Evolutionary conservation across 306 rosid species (phyloP).

Genomic region (Castanea crenata): DNA sequence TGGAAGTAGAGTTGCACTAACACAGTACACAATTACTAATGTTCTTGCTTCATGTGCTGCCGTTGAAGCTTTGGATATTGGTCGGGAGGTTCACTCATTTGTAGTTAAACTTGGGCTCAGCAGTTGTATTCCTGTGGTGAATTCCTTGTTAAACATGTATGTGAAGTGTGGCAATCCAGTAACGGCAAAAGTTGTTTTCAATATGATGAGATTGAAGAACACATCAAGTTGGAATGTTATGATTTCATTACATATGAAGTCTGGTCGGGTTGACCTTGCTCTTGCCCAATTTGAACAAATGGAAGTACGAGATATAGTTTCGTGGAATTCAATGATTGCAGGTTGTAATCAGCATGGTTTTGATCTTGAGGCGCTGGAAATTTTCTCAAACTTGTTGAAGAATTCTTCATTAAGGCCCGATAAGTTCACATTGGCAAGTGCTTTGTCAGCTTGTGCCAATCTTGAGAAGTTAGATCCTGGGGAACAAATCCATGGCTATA

Average conservation of each 20-base stretch:
- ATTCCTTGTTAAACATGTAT: conserved; percentile 88
- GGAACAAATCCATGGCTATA: conserved; percentile 66
- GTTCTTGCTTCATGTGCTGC: conserved; percentile 75
- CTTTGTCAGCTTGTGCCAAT: conserved; percentile 77
- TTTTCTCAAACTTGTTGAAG: conserved; percentile 55
- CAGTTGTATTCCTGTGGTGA: conserved; percentile 53
- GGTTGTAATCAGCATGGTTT: conserved; percentile 59
- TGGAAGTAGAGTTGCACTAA: conserved; percentile 40
- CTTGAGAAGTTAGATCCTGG: conserved; percentile 68
- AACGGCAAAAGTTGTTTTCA: conserved; percentile 57
- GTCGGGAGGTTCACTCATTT: conserved; percentile 67
- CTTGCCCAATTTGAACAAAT: conserved; percentile 58
- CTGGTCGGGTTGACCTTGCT: conserved; percentile 60
- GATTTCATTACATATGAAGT: conserved; percentile 69
- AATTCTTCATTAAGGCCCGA: conserved; percentile 59
- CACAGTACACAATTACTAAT: conserved; percentile 64
- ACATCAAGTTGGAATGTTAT: conserved; percentile 64
- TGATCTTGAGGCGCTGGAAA: conserved; percentile 56
- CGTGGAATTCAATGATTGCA: conserved; percentile 79
- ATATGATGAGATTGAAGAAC: conserved; percentile 60
- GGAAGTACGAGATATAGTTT: conserved; percentile 52
- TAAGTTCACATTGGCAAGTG: conserved; percentile 71
- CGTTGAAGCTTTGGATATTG: conserved; percentile 48
- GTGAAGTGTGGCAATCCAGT: conserved; percentile 65
- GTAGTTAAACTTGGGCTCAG: conserved; percentile 60